Percentiles rank a stretch among this genome's conserved stretches.
Conservation (phyloP, 2,329 filamentous ascomycete genomes). For the Sporothrix variecibatus region DNA sequence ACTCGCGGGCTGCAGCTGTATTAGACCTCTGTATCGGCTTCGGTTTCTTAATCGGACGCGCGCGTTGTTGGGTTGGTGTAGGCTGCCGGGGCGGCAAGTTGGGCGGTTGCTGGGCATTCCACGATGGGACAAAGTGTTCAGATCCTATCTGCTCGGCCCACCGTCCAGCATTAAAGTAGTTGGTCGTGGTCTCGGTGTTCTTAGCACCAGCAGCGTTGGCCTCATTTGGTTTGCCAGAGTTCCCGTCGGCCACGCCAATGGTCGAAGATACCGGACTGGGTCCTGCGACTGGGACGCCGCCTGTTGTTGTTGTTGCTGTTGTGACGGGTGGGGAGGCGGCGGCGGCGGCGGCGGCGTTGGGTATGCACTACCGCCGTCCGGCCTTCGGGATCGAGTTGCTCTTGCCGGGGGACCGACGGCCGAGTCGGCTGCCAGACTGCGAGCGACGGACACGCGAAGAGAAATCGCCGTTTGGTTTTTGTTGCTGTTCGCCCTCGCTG, state of each 20-base stretch:
- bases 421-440: slow-evolving; percentile 45
- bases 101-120: slow-evolving; percentile 34
- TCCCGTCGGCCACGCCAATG: slow-evolving; percentile 24
- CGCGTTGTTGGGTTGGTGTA: slow-evolving; percentile 43
- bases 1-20: slow-evolving; percentile 6
- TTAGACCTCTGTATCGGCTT: slow-evolving; percentile 55
- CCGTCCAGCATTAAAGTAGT: slow-evolving; percentile 52
- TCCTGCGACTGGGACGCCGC: slow-evolving; percentile 27
- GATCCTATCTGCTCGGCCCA: slow-evolving; percentile 58
- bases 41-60: slow-evolving; percentile 55
- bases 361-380: slow-evolving; percentile 10
- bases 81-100: slow-evolving; percentile 49
- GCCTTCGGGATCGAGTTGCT: neutral
- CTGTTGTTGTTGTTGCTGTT: neutral
- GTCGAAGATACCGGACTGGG: slow-evolving; percentile 26
- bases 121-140: slow-evolving; percentile 57
- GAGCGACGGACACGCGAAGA: slow-evolving; percentile 40
- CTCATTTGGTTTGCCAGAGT: slow-evolving; percentile 24
- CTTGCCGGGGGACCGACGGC: slow-evolving; percentile 42
- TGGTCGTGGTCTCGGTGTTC: slow-evolving; percentile 34
- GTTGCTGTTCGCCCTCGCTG: slow-evolving; percentile 34
- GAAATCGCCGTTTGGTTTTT: slow-evolving; percentile 32
- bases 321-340: slow-evolving; percentile 10
- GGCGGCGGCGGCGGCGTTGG: slow-evolving; percentile 5
- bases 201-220: neutral